Percentiles rank a stretch among this genome's conserved stretches.
phyloP scores from a whole-genome alignment of 805 yeast genomes.

The Yueomyces sp. region DNA sequence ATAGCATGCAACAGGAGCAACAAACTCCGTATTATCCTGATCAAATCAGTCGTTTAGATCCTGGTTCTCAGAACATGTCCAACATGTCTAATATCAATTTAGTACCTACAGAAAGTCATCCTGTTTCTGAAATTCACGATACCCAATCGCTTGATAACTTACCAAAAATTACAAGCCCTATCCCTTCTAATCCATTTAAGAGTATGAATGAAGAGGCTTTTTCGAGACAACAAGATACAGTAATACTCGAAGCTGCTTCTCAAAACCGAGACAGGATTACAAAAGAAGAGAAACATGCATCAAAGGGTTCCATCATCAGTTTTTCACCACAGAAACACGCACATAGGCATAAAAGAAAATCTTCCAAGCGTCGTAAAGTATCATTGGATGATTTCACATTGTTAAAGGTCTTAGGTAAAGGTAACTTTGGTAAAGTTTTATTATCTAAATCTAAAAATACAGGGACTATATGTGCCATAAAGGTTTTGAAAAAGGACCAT shows the following conservation, averaged over 20 bases:
- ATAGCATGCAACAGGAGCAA: background rate
- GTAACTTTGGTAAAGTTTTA: conserved; percentile 98
- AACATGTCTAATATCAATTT: background rate
- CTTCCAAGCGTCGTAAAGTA: conserved; percentile 46
- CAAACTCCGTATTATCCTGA: background rate
- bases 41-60: background rate
- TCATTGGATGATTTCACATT: conserved; percentile 93
- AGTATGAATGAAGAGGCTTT: conserved; percentile 13
- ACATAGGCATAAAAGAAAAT: conserved; percentile 15
- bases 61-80: background rate
- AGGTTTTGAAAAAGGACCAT: conserved; percentile 91
- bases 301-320: background rate
- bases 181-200: conserved; percentile 14
- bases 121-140: background rate
- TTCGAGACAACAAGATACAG: conserved; percentile 8
- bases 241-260: conserved; percentile 8
- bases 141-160: background rate
- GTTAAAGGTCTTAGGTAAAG: conserved; percentile 91
- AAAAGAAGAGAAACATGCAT: background rate
- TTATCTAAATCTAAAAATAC: conserved; percentile 86
- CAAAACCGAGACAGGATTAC: conserved; percentile 9
- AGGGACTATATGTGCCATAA: conserved; percentile 78
- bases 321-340: conserved; percentile 1
- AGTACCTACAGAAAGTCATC: background rate
- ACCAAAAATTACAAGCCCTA: background rate